Percentiles rank a stretch among this genome's conserved stretches.
Conservation (phyloP, 2,329 filamentous ascomycete species). For the Xylaria arbuscula region DNA sequence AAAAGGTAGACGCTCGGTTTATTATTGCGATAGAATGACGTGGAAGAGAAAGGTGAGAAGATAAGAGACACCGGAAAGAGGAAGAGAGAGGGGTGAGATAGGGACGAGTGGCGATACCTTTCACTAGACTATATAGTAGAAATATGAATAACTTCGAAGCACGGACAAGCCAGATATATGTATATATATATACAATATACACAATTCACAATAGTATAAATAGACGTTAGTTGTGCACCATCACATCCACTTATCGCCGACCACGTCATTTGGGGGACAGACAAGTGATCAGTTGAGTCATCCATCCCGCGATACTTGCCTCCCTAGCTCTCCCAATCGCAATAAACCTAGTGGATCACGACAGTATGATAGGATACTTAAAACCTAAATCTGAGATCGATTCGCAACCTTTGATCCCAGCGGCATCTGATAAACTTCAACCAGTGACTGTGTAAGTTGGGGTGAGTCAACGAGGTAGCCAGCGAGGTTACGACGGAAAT, state of each 20-base stretch:
- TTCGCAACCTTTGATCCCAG: neutral
- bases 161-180: neutral
- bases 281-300: slow-evolving; percentile 29
- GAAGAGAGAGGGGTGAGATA: no score
- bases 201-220: neutral
- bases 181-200: neutral
- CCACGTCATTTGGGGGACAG: slow-evolving; percentile 29
- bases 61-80: no score
- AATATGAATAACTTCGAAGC: no score
- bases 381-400: slow-evolving; percentile 7
- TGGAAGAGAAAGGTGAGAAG: no score
- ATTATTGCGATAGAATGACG: no score
- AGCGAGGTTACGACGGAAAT: slow-evolving; percentile 9
- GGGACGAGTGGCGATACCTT: neutral
- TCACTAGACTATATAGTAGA: no score
- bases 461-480: neutral
- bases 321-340: slow-evolving; percentile 19
- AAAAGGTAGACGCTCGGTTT: no score
- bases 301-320: neutral
- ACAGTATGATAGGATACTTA: neutral
- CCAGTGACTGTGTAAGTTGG: neutral
- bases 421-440: neutral
- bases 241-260: slow-evolving; percentile 23
- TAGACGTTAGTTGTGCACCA: neutral
- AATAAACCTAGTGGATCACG: slow-evolving; percentile 22